A percentile compares a stretch with the other conserved stretches of the same genome.
phyloP scores from a whole-genome alignment of 1,284 basidiomycete genomes.

The Trichosporon sp. region DNA sequence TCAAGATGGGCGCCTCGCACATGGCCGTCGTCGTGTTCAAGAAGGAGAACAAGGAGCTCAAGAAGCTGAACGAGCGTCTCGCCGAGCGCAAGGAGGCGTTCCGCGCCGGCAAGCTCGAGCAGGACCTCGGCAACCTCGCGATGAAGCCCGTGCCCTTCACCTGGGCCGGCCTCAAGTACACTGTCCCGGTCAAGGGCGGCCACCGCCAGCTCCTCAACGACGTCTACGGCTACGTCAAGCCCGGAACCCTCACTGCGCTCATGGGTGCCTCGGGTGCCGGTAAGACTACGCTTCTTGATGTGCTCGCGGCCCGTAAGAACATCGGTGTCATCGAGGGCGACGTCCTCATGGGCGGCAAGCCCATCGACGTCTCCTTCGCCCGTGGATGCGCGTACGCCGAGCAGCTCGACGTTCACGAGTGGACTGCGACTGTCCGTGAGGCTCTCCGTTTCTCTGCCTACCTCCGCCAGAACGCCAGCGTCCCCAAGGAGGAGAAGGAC shows the following conservation, averaged over 20 bases:
- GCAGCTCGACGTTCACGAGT: conserved; percentile 70
- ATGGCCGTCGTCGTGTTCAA: conserved; percentile 59
- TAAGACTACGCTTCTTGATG: conserved; percentile 56
- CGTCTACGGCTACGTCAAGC: conserved; percentile 57
- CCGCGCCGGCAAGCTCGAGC: conserved; percentile 46
- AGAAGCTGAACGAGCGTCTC: conserved; percentile 61
- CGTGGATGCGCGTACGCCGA: conserved; percentile 58
- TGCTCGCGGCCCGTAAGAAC: conserved; percentile 55
- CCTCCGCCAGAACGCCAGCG: conserved; percentile 55
- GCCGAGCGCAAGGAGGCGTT: conserved; percentile 56
- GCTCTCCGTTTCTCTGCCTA: conserved; percentile 59
- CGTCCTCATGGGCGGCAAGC: conserved; percentile 54
- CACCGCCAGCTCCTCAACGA: conserved; percentile 53
- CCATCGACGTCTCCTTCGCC: conserved; percentile 49
- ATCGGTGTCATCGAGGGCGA: conserved; percentile 55
- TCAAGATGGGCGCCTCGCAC: conserved; percentile 41
- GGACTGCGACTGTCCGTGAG: conserved; percentile 64
- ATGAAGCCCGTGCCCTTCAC: conserved; percentile 51
- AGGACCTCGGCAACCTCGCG: conserved; percentile 44
- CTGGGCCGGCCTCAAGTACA: conserved; percentile 52
- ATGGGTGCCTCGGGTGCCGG: conserved; percentile 60
- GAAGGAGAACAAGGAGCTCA: conserved; percentile 65
- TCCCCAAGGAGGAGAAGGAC: conserved; percentile 55
- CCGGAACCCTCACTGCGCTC: conserved; percentile 58
- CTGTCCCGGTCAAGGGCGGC: conserved; percentile 55